Evolutionary conservation across 768 basidiomycete species (phyloP), one percentile per base, ranked within the genome.

Genomic region (Mycena indigotica): DNA sequence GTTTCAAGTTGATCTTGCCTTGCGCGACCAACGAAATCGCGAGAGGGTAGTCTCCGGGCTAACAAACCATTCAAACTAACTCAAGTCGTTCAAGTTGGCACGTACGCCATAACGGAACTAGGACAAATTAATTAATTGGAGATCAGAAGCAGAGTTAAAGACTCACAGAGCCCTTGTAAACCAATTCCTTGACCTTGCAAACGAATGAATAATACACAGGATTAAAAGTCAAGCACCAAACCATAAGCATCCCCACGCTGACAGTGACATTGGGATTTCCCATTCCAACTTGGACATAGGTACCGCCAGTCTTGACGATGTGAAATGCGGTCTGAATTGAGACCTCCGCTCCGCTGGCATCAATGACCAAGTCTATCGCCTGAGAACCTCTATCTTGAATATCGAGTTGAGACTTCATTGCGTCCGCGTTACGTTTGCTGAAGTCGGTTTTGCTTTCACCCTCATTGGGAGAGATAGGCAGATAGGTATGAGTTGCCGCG

Each of bases 291-390:
- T 90, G 87, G 16, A 91, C 84, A 66, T 84, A 83, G 3, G 82
- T 87, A 48, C 93, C 92, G 54, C 93, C 92, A 30, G 81, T 74
- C 74, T 86, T 88, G 57, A 84, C 88, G 50, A 95, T 74, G 67
- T 84, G 82, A 61, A 94, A 74, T 13, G 84, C 93, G 41, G 91
- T 95, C 71, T 93, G 93, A 58, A 97, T 91, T 50, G 93, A 96
- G 5, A 87, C 87, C 71, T 96, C 93, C 3, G 95, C 95, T 26
- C 95, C 95, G 55, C 90, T 93, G 13, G 93, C 93, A 67, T 98
- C 95, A 45, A 97, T 77, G 56, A 96, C 88, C 28, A 97, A 77
- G 73, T 97, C 93, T 61, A 97, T 85, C 3, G 84, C 80, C 6
- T 80, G 79, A 21, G 75, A 70, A 16, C 95, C 95, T 39, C 88